Percentiles rank a stretch among this genome's conserved stretches.
Conservation (phyloP, 164 flowering plant species). For the Liquidambar formosana region DNA sequence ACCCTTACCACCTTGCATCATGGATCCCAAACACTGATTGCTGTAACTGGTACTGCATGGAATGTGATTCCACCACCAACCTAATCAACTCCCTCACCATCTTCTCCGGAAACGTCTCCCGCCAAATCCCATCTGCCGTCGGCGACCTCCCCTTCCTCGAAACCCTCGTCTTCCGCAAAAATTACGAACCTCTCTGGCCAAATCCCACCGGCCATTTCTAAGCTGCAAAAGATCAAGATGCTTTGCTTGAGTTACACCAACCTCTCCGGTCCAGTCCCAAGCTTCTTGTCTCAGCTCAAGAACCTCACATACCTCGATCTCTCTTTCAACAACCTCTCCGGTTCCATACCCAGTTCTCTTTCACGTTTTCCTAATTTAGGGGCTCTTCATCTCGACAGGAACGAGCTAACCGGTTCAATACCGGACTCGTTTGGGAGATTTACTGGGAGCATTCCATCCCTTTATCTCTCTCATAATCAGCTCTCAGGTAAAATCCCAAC, state of each 20-base stretch:
- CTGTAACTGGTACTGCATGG: constrained; percentile 61
- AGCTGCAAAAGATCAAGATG: constrained; percentile 47
- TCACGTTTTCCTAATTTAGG: constrained; percentile 35
- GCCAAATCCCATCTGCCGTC: constrained; percentile 55
- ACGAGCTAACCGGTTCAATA: constrained; percentile 59
- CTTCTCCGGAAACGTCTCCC: constrained; percentile 40
- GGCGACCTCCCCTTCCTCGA: constrained; percentile 65
- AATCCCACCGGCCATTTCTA: constrained; percentile 54
- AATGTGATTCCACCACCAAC: constrained; percentile 44
- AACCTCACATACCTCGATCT: constrained; percentile 48
- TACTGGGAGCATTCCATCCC: constrained; percentile 12
- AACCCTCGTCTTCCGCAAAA: constrained; percentile 43
- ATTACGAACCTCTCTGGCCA: constrained; percentile 60
- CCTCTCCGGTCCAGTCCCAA: constrained; percentile 67
- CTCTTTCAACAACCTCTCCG: constrained; percentile 57
- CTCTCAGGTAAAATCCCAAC: constrained; percentile 60
- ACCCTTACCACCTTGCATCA: constrained; percentile 64
- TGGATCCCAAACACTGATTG: constrained; percentile 56
- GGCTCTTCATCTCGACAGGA: constrained; percentile 50
- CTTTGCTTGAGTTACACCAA: constrained; percentile 47
- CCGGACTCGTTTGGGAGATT: constrained; percentile 56
- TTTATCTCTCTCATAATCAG: constrained; percentile 62
- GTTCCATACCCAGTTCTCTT: constrained; percentile 58
- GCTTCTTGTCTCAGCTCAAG: constrained; percentile 44
- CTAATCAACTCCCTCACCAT: constrained; percentile 55